A percentile compares a stretch with the other conserved stretches of the same genome.
Conservation (phyloP, 768 basidiomycete genomes). For the Pisolithus sp. region DNA sequence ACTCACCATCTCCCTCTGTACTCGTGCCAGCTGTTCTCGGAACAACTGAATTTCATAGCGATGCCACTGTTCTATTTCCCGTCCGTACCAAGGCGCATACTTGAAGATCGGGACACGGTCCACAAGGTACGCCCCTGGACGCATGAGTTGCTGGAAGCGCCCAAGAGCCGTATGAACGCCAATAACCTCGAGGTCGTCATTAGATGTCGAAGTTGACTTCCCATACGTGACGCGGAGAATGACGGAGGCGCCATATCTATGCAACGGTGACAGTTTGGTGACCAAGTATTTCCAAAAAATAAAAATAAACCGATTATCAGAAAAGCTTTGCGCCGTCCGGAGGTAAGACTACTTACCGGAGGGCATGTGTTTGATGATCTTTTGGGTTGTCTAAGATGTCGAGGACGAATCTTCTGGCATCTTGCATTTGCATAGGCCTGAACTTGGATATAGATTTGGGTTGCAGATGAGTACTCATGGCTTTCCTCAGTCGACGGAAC, state of each 20-base stretch:
- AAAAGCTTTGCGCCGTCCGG: not conserved
- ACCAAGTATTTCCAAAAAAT: too few relatives aligned
- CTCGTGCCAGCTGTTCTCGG: conserved; percentile 39
- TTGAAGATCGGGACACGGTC: conserved; percentile 28
- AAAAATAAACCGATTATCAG: not conserved
- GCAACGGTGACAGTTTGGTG: not conserved
- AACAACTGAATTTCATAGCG: conserved; percentile 45
- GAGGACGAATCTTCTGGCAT: conserved; percentile 15
- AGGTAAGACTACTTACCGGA: conserved; percentile 36
- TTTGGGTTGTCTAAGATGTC: conserved; percentile 29
- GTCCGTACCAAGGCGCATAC: conserved; percentile 53
- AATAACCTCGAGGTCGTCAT: conserved; percentile 18
- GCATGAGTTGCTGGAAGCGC: conserved; percentile 22
- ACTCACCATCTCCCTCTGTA: conserved; percentile 38
- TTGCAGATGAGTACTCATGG: conserved; percentile 48
- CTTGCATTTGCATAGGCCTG: conserved; percentile 35
- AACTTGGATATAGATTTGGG: conserved; percentile 41
- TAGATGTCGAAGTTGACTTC: conserved; percentile 15
- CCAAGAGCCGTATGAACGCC: conserved; percentile 9
- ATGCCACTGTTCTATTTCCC: conserved; percentile 46
- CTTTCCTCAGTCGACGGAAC: conserved; percentile 50
- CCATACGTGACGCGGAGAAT: conserved; percentile 21
- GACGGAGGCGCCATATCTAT: conserved; percentile 21
- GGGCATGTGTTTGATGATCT: conserved; percentile 37
- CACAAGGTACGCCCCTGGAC: conserved; percentile 30